Base-by-base conservation (phyloP, 1,284 basidiomycete genomes). In the Peniophora sp. region DNA sequence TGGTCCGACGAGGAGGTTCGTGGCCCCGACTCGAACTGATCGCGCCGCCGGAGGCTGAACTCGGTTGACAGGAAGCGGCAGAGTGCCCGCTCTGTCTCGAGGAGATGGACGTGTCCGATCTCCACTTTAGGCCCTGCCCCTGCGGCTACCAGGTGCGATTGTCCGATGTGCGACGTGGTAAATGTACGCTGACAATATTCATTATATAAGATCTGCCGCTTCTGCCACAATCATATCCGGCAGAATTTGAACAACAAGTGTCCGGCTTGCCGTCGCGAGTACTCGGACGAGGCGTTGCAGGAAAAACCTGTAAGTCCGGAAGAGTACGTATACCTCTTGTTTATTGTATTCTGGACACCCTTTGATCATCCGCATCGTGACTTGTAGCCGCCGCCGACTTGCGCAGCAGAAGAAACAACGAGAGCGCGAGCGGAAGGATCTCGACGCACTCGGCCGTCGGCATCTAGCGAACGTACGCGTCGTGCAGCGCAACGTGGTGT, bases 151-250 rank as follows among this genome's bases (percentile, higher is more conserved):
- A 97, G 79, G 95, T 91, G 72, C 62, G 50, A 37, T 47, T 48
- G 46, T 45, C 23, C 17, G 20, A 49, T 11, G 34, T 18, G 12
- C 6, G 6, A 46, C 5, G 24, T 51, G 36, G 3, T 27, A 8
- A n/a, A 36, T 6, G 41, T 32, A 10, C 15, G 6, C 27, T 3
- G 24, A 18, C 41, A 32, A 32, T 32, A 32, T 32, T 6, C 12
- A 5, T 6, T 32, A 6, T 6, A 6, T 32, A 6, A 98, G 94
- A 95, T 99, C 60, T 99, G 97, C 68, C 90, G 95, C 54, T 99
- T 99, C 73, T 99, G 97, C 69, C 99, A 95, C 85, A 92, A 98
- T 71, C 94, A 98, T 71, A 96, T 97, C 79, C 89, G 92, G 75
- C 83, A 93, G 73, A 91, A 97, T 70, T 75, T 97, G 54, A 99